Base-by-base conservation (phyloP, 208 protist species). In the Acanthamoeba castellanii region DNA sequence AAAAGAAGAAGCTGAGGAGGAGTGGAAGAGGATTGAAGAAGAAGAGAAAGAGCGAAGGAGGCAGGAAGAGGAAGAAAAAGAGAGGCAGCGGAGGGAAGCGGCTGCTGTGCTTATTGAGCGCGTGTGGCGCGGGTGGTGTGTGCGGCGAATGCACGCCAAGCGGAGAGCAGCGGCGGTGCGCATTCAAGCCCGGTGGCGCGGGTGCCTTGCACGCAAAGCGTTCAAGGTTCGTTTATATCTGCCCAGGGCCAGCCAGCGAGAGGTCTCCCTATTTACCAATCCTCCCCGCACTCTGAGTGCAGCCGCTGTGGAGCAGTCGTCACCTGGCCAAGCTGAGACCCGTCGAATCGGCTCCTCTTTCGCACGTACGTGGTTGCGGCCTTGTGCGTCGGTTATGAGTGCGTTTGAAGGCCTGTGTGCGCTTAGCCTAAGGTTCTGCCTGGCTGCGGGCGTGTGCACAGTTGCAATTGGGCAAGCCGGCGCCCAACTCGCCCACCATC, bases 241-340 rank as follows among this genome's bases (percentile, higher is more conserved):
- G 45, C 70, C 25, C 37, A 47, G 37, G n/a, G 0, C 42, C 42
- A 47, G 42, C 42, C 42, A 47, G 42, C 42, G 42, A 47, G 42
- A 59, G 55, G 2, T 0, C 55, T 25, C 55, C 20, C 55, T 59
- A 59, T 59, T 11, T 20, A 25, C 4, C 32, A 78, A 0, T 20
- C 70, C 14, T 6, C 30, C 37, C n/a, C n/a, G 3, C 30, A n/a
- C 13, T 78, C 70, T 34, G 30, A 2, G 18, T 42, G 30, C 81
- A 88, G 81, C 81, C 81, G 11, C 5, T 61, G 20, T 88, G 81
- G 81, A 88, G 45, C 20, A 82, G 18, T 20, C 32, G 74, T 5
- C 74, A 82, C 22, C 37, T 82, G 32, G 32, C 74, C 16, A 82
- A 82, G 42, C 22, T 82, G 20, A 82, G 55, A 42, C 74, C 74